Conservation (phyloP, 139 green algal genomes). For the Protoeuglena noctilucae region DNA sequence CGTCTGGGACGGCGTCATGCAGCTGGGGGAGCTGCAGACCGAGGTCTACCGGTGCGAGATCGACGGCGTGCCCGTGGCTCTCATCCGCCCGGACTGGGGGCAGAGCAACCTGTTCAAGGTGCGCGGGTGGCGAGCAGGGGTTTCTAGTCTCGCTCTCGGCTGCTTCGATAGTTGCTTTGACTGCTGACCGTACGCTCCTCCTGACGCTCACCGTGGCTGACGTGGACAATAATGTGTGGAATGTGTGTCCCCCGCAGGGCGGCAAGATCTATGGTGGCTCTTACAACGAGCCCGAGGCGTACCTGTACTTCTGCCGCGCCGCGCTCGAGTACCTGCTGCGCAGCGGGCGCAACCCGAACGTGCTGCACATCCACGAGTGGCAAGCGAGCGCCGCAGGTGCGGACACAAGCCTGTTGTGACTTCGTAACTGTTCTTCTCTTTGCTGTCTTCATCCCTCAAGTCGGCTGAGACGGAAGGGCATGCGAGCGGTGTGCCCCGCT, state of each 20-base stretch:
- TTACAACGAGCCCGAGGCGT: slow-evolving; percentile 89
- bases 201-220: no score
- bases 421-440: no score
- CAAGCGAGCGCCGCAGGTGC: slow-evolving; percentile 54
- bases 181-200: no score
- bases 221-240: no score
- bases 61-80: slow-evolving; percentile 32
- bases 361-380: slow-evolving; percentile 88
- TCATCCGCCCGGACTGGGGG: slow-evolving; percentile 50
- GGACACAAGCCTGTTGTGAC: no score
- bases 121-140: no score
- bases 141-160: no score
- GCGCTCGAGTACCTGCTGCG: slow-evolving; percentile 58
- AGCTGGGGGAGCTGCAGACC: slow-evolving; percentile 25
- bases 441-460: no score
- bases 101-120: slow-evolving; percentile 60
- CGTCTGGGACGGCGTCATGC: slow-evolving; percentile 47
- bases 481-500: no score
- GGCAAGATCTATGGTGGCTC: slow-evolving; percentile 71
- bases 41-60: slow-evolving; percentile 35
- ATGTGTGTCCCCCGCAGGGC: slow-evolving; percentile 27
- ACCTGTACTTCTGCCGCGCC: slow-evolving; percentile 86
- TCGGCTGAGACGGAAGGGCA: no score
- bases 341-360: slow-evolving; percentile 27
- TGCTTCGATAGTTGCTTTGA: no score